These are phyloP conservation scores for Lecanosticta acicola DNA, from an alignment of 2,329 filamentous ascomycete species.

Conservation along the genomic window DNA sequence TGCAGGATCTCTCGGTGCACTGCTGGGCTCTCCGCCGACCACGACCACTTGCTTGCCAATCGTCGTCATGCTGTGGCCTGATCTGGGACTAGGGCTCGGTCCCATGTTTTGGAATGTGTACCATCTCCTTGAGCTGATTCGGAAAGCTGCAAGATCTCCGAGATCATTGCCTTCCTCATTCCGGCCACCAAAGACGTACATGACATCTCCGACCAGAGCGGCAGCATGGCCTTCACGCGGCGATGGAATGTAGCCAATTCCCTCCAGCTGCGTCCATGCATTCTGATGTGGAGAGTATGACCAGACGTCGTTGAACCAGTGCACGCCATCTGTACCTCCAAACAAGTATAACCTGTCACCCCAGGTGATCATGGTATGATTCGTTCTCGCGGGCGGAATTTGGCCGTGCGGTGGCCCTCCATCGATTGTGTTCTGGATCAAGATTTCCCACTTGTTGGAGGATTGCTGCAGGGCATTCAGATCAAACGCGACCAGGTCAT, in stretches of 20 bases:
- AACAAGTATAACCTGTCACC: constrained; percentile 97
- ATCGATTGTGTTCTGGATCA: constrained; percentile 69
- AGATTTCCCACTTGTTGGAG: constrained; percentile 87
- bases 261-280: constrained; percentile 82
- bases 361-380: constrained; percentile 86
- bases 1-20: constrained; percentile 69
- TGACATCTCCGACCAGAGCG: constrained; percentile 89
- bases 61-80: constrained; percentile 95
- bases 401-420: constrained; percentile 55
- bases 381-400: constrained; percentile 83
- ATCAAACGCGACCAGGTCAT: constrained; percentile 91
- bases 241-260: constrained; percentile 94
- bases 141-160: constrained; percentile 84
- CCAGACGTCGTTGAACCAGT: constrained; percentile 99
- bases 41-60: constrained; percentile 90
- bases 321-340: constrained; percentile 88
- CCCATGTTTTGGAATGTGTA: constrained; percentile 99
- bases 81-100: constrained; percentile 84
- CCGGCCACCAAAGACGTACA: constrained; percentile 97
- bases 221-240: constrained; percentile 92
- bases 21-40: constrained; percentile 89
- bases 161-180: constrained; percentile 90
- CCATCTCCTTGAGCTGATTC: constrained; percentile 80
- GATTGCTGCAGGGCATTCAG: constrained; percentile 89
- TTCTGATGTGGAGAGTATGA: constrained; percentile 82